A percentile compares a stretch with the other conserved stretches of the same genome.
Conservation (phyloP, 371 early-diverging fungal genomes). For the Mucor irregularis region DNA sequence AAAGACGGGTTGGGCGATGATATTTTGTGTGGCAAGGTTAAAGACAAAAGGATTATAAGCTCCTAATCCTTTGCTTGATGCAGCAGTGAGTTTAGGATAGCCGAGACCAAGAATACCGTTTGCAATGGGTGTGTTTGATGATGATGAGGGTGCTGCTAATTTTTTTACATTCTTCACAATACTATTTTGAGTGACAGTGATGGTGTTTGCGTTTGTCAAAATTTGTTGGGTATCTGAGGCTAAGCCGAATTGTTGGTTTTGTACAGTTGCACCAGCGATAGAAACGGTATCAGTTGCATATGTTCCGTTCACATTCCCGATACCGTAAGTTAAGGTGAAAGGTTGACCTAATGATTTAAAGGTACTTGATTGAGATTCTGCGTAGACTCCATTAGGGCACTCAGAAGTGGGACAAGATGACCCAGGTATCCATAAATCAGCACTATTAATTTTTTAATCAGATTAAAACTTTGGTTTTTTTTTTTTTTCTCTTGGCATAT, state of each 20-base stretch:
- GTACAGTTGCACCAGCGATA: constrained; percentile 31
- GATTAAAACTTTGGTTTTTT: too few species aligned
- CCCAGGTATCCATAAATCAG: constrained; percentile 51
- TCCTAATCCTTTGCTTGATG: constrained; percentile 19
- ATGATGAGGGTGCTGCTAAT: not conserved
- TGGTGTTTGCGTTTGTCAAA: constrained; percentile 33
- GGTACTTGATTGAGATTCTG: constrained; percentile 24
- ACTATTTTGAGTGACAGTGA: constrained; percentile 14
- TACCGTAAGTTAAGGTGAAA: constrained; percentile 39
- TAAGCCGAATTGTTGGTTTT: constrained; percentile 47
- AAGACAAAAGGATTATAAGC: constrained; percentile 45
- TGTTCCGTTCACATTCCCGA: constrained; percentile 43
- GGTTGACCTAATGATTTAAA: constrained; percentile 21
- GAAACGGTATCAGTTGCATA: constrained; percentile 43
- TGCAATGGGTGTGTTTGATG: constrained; percentile 3
- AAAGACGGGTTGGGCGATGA: constrained; percentile 37
- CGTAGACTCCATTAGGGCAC: constrained; percentile 41
- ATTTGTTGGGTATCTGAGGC: constrained; percentile 29
- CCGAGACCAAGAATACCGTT: constrained; percentile 53
- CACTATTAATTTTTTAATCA: constrained; percentile 22
- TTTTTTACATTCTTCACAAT: constrained; percentile 1
- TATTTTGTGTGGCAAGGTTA: constrained; percentile 33
- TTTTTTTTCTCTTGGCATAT: constrained; percentile 1
- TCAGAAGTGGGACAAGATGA: constrained; percentile 30
- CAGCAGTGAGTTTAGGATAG: constrained; percentile 39